phyloP scores from a whole-genome alignment of 2,329 filamentous ascomycete species.

The Sphaerulina musiva region DNA sequence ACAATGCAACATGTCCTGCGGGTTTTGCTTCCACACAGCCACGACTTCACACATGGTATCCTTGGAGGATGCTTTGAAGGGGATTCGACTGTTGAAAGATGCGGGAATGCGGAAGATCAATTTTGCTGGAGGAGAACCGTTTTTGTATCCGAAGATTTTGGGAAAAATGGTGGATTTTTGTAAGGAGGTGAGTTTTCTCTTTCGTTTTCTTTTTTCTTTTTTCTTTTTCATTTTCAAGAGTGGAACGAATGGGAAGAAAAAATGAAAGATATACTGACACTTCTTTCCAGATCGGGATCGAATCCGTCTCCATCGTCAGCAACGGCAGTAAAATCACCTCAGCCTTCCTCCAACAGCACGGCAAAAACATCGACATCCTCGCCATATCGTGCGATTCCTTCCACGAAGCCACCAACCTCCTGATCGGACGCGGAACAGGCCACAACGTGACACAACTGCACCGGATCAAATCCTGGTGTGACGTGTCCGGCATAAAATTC shows the following conservation, averaged over 20 bases:
- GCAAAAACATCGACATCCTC: constrained; percentile 46
- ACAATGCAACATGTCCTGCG: constrained; percentile 45
- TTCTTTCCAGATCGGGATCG: constrained; percentile 37
- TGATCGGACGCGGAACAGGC: background rate
- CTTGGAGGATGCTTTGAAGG: constrained; percentile 40
- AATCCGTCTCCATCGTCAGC: constrained; percentile 50
- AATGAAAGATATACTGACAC: no score
- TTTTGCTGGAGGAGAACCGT: background rate
- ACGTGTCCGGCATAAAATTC: background rate
- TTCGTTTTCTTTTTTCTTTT: no score
- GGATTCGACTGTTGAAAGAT: constrained; percentile 16
- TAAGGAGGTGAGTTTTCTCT: constrained; percentile 19
- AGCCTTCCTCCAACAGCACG: constrained; percentile 40
- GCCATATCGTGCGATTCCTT: constrained; percentile 52
- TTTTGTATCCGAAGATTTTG: background rate
- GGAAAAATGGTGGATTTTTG: constrained; percentile 22
- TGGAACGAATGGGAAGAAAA: no score
- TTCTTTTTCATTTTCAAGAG: no score
- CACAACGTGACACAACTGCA: background rate
- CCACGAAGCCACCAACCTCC: constrained; percentile 39
- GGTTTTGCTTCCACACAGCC: constrained; percentile 53
- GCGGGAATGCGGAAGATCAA: background rate
- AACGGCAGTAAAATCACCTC: constrained; percentile 47
- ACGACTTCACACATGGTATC: constrained; percentile 42
- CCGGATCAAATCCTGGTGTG: background rate